These are phyloP conservation scores for Vigna trinervia DNA, from an alignment of 306 rosid species.

Conservation along the genomic window DNA sequence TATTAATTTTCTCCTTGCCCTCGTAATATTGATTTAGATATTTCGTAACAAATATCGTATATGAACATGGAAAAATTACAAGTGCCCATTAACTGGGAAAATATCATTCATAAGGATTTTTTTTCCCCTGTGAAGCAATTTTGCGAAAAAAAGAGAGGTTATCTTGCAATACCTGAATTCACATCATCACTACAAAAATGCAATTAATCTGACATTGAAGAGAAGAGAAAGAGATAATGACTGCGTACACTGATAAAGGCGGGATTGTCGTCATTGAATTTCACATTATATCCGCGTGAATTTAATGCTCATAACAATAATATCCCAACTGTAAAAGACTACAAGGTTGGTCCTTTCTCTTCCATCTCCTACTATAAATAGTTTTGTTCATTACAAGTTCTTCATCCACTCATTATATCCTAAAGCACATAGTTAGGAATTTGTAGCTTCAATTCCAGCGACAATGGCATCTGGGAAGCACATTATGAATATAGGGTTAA, in stretches of 20 bases:
- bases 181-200: background rate
- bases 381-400: slow-evolving; percentile 19
- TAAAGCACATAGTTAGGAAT: background rate
- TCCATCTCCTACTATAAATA: slow-evolving; percentile 52
- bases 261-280: slow-evolving; percentile 31
- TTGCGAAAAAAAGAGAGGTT: background rate
- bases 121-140: background rate
- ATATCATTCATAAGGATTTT: background rate
- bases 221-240: background rate
- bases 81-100: background rate
- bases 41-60: too few species aligned
- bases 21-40: too few species aligned
- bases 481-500: slow-evolving; percentile 12
- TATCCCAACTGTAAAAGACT: slow-evolving; percentile 55
- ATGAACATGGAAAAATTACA: too few species aligned
- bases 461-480: background rate
- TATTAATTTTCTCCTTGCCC: too few species aligned
- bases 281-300: slow-evolving; percentile 42
- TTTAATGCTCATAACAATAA: slow-evolving; percentile 53
- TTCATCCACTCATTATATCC: slow-evolving; percentile 26
- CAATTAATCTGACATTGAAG: slow-evolving; percentile 1
- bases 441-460: background rate
- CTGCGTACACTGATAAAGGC: background rate
- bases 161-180: background rate
- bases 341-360: slow-evolving; percentile 5